Evolutionary conservation across 176 grass and related monocot genomes (phyloP).

Genomic region (Eleusine coracana): DNA sequence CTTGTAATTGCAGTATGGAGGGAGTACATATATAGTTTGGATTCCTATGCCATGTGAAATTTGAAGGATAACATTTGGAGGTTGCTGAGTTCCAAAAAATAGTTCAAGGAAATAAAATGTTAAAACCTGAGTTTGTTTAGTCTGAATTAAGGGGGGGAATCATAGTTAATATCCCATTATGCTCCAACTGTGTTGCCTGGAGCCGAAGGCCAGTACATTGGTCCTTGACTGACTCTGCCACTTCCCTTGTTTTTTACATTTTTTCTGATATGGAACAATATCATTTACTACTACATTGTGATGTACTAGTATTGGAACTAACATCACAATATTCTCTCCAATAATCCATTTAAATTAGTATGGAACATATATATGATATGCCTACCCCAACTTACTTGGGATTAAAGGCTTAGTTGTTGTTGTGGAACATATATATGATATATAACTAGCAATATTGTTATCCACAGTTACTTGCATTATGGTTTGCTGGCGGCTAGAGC

Average conservation of each 20-base stretch:
- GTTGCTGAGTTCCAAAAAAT: constrained; percentile 6
- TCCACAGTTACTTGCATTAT: constrained; percentile 87
- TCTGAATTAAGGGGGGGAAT: neutral
- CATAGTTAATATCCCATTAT: neutral
- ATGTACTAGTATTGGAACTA: constrained; percentile 16
- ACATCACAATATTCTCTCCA: constrained; percentile 12
- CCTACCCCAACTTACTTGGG: no score
- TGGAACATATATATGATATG: neutral
- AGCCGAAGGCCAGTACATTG: neutral
- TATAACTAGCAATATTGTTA: constrained; percentile 34
- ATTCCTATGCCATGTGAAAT: constrained; percentile 13
- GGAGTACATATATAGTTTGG: constrained; percentile 21
- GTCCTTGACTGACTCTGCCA: constrained; percentile 6
- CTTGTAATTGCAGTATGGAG: no score
- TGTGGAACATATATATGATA: constrained; percentile 1
- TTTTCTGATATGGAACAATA: constrained; percentile 21
- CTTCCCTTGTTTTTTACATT: constrained; percentile 5
- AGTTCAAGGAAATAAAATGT: neutral
- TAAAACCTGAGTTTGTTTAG: constrained; percentile 24
- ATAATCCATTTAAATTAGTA: neutral
- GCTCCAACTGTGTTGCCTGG: neutral
- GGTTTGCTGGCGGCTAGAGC: constrained; percentile 95
- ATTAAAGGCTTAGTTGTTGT: no score
- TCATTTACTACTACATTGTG: neutral
- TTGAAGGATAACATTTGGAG: constrained; percentile 18